These are phyloP conservation scores for Myrmaecium sp. DNA, from an alignment of 2,329 filamentous ascomycete species.

Conservation along the genomic window DNA sequence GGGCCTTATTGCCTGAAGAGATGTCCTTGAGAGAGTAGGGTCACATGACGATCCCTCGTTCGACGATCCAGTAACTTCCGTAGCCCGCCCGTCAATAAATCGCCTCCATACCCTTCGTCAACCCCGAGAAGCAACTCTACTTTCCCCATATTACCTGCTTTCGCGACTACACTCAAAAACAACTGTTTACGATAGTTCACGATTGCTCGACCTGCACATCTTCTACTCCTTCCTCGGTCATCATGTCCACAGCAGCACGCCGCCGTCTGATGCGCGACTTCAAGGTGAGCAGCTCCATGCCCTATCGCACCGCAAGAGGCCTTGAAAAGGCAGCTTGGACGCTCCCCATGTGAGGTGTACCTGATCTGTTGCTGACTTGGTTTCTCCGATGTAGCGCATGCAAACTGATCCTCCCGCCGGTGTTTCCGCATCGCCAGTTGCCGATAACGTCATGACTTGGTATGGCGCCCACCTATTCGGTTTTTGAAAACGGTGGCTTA, in stretches of 20 bases:
- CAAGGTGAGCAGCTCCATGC: constrained; percentile 47
- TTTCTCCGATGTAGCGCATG: constrained; percentile 55
- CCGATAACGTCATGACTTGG: constrained; percentile 97
- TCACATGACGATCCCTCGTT: too few relatives aligned
- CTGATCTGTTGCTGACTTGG: constrained; percentile 1
- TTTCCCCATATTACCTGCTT: too few relatives aligned
- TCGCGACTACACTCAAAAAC: too few relatives aligned
- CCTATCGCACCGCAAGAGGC: neutral
- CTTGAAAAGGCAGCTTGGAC: constrained; percentile 6
- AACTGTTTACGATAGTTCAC: too few relatives aligned
- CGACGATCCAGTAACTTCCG: too few relatives aligned
- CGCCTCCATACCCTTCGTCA: too few relatives aligned
- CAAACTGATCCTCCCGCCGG: constrained; percentile 95
- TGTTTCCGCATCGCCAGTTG: constrained; percentile 87
- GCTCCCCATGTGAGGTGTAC: neutral
- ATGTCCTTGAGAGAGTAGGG: too few relatives aligned
- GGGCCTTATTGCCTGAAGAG: too few relatives aligned
- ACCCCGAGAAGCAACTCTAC: too few relatives aligned
- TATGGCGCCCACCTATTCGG: constrained; percentile 36
- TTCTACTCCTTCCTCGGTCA: too few relatives aligned
- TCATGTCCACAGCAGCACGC: constrained; percentile 84
- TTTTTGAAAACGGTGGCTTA: constrained; percentile 15
- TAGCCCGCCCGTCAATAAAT: too few relatives aligned
- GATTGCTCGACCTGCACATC: too few relatives aligned
- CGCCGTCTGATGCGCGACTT: constrained; percentile 98